Conservation (phyloP, 2,329 filamentous ascomycete species). For the Fusarium agapanthi region DNA sequence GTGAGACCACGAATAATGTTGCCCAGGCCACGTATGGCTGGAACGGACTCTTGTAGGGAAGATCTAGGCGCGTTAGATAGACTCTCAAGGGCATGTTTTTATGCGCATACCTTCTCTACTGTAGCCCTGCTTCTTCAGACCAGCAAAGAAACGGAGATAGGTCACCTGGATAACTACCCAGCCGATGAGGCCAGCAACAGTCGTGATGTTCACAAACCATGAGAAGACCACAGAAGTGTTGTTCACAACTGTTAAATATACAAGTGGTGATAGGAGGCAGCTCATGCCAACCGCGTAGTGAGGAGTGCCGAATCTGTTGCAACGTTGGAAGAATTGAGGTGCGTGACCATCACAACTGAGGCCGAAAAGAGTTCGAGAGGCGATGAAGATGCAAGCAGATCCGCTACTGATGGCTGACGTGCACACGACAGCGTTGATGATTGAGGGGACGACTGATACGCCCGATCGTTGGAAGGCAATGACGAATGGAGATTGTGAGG, state of each 20-base stretch:
- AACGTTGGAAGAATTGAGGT: background rate
- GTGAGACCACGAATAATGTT: background rate
- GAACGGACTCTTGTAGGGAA: background rate
- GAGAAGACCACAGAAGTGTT: background rate
- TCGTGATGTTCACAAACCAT: background rate
- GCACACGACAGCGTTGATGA: background rate
- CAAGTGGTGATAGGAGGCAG: rapidly evolving
- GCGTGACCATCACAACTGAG: background rate
- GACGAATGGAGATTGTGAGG: background rate
- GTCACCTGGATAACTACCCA: background rate
- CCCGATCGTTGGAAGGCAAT: background rate
- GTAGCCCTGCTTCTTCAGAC: background rate
- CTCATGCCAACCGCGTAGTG: background rate
- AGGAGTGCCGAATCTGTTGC: background rate
- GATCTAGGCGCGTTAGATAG: background rate
- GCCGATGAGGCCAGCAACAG: background rate
- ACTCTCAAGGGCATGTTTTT: rapidly evolving
- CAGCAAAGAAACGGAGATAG: background rate
- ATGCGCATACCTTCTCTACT: background rate
- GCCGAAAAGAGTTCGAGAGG: background rate
- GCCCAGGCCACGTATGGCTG: background rate
- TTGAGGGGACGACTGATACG: background rate
- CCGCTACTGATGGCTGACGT: background rate
- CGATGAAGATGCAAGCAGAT: background rate
- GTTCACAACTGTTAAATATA: background rate